phyloP scores from a whole-genome alignment of 192 early-diverging fungal species.

The Globomyces pollinis-pini region DNA sequence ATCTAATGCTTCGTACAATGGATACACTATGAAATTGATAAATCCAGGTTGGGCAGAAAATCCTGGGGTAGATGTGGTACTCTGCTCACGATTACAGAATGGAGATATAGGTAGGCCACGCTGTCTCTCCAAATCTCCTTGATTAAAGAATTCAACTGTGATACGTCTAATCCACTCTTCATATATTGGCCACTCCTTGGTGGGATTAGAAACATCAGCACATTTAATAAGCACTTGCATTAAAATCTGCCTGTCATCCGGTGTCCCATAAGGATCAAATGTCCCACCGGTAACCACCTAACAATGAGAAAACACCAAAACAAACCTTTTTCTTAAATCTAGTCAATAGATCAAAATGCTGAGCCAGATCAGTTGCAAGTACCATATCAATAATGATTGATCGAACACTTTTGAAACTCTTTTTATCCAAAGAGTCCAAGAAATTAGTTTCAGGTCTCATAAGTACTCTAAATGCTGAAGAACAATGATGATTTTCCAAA shows the following conservation, averaged over 20 bases:
- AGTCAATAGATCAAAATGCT: constrained; percentile 38
- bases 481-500: constrained; percentile 56
- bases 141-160: constrained; percentile 43
- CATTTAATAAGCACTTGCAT: constrained; percentile 56
- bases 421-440: constrained; percentile 27
- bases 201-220: constrained; percentile 54
- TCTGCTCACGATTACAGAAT: constrained; percentile 46
- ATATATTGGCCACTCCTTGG: constrained; percentile 42
- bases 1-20: constrained; percentile 40
- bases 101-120: constrained; percentile 51
- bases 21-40: constrained; percentile 49
- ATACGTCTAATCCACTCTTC: constrained; percentile 44
- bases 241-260: constrained; percentile 38
- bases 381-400: constrained; percentile 49
- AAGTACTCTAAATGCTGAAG: constrained; percentile 45
- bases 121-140: constrained; percentile 43
- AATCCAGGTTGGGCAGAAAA: constrained; percentile 40
- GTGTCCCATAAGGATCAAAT: constrained; percentile 35
- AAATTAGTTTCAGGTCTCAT: constrained; percentile 35
- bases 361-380: constrained; percentile 45
- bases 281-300: constrained; percentile 25
- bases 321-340: constrained; percentile 44
- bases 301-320: not conserved
- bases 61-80: constrained; percentile 19
- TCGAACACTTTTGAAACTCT: constrained; percentile 28